Evolutionary conservation across 306 rosid species (phyloP).

Genomic region (Acacia melanoxylon): DNA sequence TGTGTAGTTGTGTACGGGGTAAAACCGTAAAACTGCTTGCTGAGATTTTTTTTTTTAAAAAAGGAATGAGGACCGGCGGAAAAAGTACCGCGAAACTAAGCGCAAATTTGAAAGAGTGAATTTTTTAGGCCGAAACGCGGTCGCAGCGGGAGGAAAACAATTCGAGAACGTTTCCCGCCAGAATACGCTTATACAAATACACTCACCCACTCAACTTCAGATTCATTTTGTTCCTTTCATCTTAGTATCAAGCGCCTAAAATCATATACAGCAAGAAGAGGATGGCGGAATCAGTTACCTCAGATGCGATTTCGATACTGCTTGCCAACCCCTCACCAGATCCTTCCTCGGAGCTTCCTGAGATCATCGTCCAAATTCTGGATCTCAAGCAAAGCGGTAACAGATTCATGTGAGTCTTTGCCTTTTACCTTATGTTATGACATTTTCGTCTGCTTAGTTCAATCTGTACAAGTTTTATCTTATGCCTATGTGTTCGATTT

Average conservation of each 20-base stretch:
- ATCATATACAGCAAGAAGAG: neutral
- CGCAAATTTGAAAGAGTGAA: neutral
- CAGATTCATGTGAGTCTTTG: slow-evolving; percentile 56
- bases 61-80: neutral
- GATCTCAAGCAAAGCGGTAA: slow-evolving; percentile 69
- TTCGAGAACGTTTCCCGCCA: slow-evolving; percentile 31
- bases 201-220: neutral
- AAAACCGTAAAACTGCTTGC: no score
- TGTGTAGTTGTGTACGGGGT: neutral
- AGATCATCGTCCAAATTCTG: slow-evolving; percentile 67
- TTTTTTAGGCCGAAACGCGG: neutral
- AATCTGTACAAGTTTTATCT: neutral
- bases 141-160: slow-evolving; percentile 21
- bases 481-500: neutral
- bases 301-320: slow-evolving; percentile 57
- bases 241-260: neutral
- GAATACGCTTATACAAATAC: slow-evolving; percentile 24
- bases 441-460: neutral
- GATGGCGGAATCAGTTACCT: slow-evolving; percentile 56
- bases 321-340: slow-evolving; percentile 68
- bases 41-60: neutral
- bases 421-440: neutral
- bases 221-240: neutral
- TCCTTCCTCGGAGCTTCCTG: slow-evolving; percentile 54
- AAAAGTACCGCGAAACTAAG: slow-evolving; percentile 21